A percentile compares a stretch with the other conserved stretches of the same genome.
Evolutionary conservation across 768 basidiomycete species (phyloP).

Genomic region (Mycena filopes): DNA sequence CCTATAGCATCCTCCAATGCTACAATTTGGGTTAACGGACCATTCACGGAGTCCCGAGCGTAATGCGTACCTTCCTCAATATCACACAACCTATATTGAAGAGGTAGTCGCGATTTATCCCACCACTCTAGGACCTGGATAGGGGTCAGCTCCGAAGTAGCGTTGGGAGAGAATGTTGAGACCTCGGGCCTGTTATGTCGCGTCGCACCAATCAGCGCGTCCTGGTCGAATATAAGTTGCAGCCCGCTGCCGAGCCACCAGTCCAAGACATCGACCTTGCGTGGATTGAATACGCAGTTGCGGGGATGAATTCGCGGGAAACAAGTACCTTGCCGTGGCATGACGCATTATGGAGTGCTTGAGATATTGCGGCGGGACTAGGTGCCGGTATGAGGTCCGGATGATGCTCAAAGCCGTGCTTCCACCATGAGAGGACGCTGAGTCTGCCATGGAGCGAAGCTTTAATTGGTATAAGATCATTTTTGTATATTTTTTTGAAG

Average conservation of each 20-base stretch:
- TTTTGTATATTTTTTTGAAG: constrained; percentile 73
- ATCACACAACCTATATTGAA: constrained; percentile 91
- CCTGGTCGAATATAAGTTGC: constrained; percentile 82
- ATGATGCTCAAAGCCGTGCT: constrained; percentile 68
- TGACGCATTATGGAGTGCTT: constrained; percentile 84
- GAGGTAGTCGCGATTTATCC: constrained; percentile 79
- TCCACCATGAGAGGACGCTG: constrained; percentile 85
- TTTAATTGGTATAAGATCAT: constrained; percentile 78
- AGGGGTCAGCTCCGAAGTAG: background rate
- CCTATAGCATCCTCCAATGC: constrained; percentile 89
- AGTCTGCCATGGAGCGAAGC: constrained; percentile 82
- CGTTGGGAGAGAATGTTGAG: background rate
- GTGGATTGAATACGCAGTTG: background rate
- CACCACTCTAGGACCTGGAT: constrained; percentile 84
- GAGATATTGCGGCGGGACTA: constrained; percentile 62
- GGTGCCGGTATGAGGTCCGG: constrained; percentile 70
- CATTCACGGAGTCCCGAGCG: background rate
- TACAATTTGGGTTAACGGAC: background rate
- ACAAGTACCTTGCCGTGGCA: constrained; percentile 60
- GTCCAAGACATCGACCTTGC: constrained; percentile 71
- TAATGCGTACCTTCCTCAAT: constrained; percentile 69
- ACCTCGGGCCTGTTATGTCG: constrained; percentile 79
- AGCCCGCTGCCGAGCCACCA: constrained; percentile 88
- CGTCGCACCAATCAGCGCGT: constrained; percentile 83
- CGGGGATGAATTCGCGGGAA: background rate